Evolutionary conservation across 1,139 yeast species (phyloP).

Genomic region (Hyphopichia burtonii): DNA sequence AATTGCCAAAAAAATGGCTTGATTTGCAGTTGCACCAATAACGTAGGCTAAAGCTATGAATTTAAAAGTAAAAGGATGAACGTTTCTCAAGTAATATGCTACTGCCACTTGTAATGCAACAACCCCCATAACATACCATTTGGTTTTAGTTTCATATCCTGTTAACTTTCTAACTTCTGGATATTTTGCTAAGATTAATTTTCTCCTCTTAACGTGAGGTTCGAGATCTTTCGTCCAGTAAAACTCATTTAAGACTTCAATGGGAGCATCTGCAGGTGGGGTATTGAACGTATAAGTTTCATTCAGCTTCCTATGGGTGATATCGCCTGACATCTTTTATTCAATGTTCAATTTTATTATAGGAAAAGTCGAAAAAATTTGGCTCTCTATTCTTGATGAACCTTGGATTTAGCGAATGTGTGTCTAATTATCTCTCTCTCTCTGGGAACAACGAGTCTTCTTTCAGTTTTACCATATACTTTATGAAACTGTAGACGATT

Average conservation of each 20-base stretch:
- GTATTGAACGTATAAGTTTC: slow-evolving; percentile 37
- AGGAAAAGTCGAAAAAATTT: too few species aligned
- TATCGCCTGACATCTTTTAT: slow-evolving; percentile 9
- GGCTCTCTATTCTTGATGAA: too few species aligned
- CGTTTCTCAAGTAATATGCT: slow-evolving; percentile 61
- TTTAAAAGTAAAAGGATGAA: slow-evolving; percentile 51
- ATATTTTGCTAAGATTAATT: slow-evolving; percentile 66
- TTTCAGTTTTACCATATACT: too few species aligned
- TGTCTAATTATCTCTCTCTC: too few species aligned
- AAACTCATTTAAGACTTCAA: slow-evolving; percentile 54
- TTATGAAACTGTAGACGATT: too few species aligned
- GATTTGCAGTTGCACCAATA: slow-evolving; percentile 84
- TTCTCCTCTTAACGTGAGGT: slow-evolving; percentile 77
- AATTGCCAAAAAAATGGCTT: slow-evolving; percentile 80
- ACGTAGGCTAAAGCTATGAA: slow-evolving; percentile 68
- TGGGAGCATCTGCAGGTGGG: slow-evolving; percentile 45
- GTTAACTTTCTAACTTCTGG: slow-evolving; percentile 80
- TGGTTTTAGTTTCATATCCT: slow-evolving; percentile 85
- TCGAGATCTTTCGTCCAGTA: slow-evolving; percentile 83
- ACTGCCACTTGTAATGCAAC: slow-evolving; percentile 61
- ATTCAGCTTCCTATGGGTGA: slow-evolving; percentile 36
- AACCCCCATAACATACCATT: slow-evolving; percentile 67
- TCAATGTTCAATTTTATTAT: too few species aligned
- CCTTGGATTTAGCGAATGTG: too few species aligned
- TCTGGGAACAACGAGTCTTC: too few species aligned